Base-by-base conservation (phyloP, 2,329 filamentous ascomycete genomes). In the Colletotrichum higginsianum region DNA sequence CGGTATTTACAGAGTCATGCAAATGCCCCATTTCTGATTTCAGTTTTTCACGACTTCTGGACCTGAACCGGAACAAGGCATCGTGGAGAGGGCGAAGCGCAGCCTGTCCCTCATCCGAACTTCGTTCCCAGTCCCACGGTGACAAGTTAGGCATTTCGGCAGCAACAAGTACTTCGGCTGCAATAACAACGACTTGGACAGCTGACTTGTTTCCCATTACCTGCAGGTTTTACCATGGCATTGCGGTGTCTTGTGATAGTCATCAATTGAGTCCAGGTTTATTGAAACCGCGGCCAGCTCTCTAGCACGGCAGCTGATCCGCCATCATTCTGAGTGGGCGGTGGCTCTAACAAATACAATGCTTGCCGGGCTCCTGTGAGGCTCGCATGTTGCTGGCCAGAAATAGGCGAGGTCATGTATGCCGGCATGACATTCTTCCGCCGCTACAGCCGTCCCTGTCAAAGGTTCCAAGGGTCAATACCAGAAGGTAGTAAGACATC, bases 321-420 rank as follows among this genome's bases (percentile, higher is more conserved):
- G 61, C 44, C 52, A 35, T 44, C 11, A 40, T 38, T 49, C 23
- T 30, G 38, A 12, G 47, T 52, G 13, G 66, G 58, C 58, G 69
- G 69, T 55, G 53, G 58, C 58, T 69, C 69, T 61, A 60, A 69
- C 58, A 69, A 69, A 60, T 47, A 44, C 18, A n/a, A 35, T 26
- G 42, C 47, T 35, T 26, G 7, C 16, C 8, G 21, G 35, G 2
- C 44, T 49, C 16, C 44, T 47, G 30, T 23, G 8, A 52, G 35
- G 53, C 23, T 63, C 30, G 52, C 57, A 58, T 57, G 42, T 50
- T 50, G 40, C 49, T 30, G n/a, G 12, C 52, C 30, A 9, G 40
- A 30, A n/a, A 44, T 18, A 61, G 46, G 21, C n/a, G n/a, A 30
- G n/a, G 47, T 44, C 21, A 21, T 26, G 23, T 16, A 16, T 23